Conservation (phyloP, 139 green algal species). For the Edaphochlamys debaryana region DNA sequence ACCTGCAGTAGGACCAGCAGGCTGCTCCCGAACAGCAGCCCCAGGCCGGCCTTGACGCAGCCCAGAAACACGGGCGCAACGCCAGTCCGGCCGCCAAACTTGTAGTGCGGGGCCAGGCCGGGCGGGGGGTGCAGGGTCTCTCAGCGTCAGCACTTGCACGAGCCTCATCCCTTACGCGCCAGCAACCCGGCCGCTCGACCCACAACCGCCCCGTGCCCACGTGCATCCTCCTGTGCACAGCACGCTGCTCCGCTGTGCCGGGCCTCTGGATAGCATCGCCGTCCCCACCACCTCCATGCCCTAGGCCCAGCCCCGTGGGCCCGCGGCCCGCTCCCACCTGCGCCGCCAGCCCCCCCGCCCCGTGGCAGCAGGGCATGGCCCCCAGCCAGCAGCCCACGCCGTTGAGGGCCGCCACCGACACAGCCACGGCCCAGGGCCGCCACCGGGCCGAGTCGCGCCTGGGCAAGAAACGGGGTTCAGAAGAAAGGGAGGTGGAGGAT, state of each 20-base stretch:
- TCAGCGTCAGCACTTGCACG: too few species aligned
- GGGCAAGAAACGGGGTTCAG: too few species aligned
- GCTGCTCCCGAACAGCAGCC: slow-evolving; percentile 74
- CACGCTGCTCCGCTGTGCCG: too few species aligned
- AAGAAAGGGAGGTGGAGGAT: too few species aligned
- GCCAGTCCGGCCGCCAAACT: slow-evolving; percentile 78
- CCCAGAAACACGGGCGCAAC: slow-evolving; percentile 79
- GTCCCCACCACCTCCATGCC: too few species aligned
- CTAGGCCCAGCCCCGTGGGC: too few species aligned
- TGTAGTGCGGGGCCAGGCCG: slow-evolving; percentile 58
- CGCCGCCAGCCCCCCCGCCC: slow-evolving; percentile 80
- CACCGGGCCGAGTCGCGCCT: slow-evolving; percentile 36
- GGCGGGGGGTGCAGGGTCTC: too few species aligned
- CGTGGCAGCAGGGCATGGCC: slow-evolving; percentile 84
- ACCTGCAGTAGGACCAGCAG: slow-evolving; percentile 65
- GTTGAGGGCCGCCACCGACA: slow-evolving; percentile 81
- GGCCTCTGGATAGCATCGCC: too few species aligned
- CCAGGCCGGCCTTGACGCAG: slow-evolving; percentile 71
- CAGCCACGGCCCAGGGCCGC: slow-evolving; percentile 56
- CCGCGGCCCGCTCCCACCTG: slow-evolving; percentile 63
- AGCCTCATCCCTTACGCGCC: too few species aligned
- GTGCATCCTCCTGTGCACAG: too few species aligned
- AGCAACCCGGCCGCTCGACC: too few species aligned
- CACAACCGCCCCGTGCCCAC: too few species aligned
- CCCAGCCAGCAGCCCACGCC: slow-evolving; percentile 79